Evolutionary conservation across 345 rosid species (phyloP), one percentile per base, ranked within the genome.

Genomic region (Populus deltoides): DNA sequence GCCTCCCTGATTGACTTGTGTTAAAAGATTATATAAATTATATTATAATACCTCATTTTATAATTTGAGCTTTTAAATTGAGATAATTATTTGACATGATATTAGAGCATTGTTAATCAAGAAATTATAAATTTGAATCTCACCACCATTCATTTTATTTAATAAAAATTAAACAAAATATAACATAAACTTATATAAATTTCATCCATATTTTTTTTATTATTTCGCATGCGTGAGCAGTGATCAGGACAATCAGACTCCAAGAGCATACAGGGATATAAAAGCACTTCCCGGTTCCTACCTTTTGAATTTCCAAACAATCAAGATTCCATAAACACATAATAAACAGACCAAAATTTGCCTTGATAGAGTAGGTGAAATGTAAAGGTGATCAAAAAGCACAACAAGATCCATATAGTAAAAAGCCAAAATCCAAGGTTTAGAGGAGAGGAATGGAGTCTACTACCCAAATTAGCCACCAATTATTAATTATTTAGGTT

Each of bases 221-320:
- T 4, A 33, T 4, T 6, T 84, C 77, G 83, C 90, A 91, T 89
- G 97, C 92, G 89, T 85, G 87, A 79, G 69, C 71, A 87, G 57
- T 55, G 86, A 92, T 87, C 91, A 89, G 89, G 71, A 70, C 24
- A 72, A 68, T 84, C 86, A 84, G 82, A 83, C 85, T 79, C 83
- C 70, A 75, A 86, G 85, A 84, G 82, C 86, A 17, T 13, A 45
- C 0, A 1, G 17, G 15, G 31, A 17, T 33, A 4, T 17, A 33
- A 24, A 59, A 59, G 7, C 29, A 1, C n/a, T 24, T 24, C 15
- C 65, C 1, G 5, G 4, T 24, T 9, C 29, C 16, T 0, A 0
- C 65, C 27, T 10, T 59, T 59, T 43, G n/a, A 24, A 59, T 59
- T 59, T 59, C 65, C 29, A 59, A 59, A 24, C 65, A 59, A 59